A percentile compares a stretch with the other conserved stretches of the same genome.
These are phyloP conservation scores for Stephanodiscus triporus DNA, from an alignment of 108 stramenopile species.

Conservation along the genomic window DNA sequence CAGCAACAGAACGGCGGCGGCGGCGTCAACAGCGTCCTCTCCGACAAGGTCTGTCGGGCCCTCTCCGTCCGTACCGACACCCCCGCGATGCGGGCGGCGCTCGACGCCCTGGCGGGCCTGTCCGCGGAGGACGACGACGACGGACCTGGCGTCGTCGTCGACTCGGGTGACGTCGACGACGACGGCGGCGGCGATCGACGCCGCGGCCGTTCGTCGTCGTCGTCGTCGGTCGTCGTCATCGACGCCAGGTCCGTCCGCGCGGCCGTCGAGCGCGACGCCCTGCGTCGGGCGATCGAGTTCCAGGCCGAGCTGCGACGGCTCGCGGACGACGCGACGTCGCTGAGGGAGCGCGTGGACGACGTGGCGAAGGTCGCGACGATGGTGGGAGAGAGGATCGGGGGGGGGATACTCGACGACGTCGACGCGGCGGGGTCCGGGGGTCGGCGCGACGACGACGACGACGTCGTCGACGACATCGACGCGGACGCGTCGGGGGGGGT, in stretches of 20 bases:
- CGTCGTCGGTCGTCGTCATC: slow-evolving; percentile 24
- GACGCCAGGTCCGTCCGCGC: slow-evolving; percentile 79
- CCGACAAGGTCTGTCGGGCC: slow-evolving; percentile 79
- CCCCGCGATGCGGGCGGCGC: slow-evolving; percentile 83
- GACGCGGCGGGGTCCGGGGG: background rate
- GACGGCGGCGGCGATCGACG: background rate
- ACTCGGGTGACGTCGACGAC: no score
- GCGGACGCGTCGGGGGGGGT: background rate
- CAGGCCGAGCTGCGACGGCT: slow-evolving; percentile 64
- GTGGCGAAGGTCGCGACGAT: slow-evolving; percentile 65
- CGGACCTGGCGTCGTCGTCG: no score
- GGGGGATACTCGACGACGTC: slow-evolving; percentile 23
- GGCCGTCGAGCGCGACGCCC: slow-evolving; percentile 84
- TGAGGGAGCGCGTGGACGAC: slow-evolving; percentile 56
- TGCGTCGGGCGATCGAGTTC: slow-evolving; percentile 74
- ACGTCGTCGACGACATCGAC: background rate
- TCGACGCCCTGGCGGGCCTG: slow-evolving; percentile 78
- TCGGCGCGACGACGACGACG: background rate
- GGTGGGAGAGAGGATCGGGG: slow-evolving; percentile 45
- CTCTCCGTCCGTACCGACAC: slow-evolving; percentile 85
- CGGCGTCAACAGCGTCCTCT: slow-evolving; percentile 55
- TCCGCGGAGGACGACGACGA: slow-evolving; percentile 24
- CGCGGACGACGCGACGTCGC: slow-evolving; percentile 52
- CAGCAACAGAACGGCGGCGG: no score
- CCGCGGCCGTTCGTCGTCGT: background rate